These are phyloP conservation scores for Aspergillus sp. DNA, from an alignment of 2,329 filamentous ascomycete species.

Conservation along the genomic window DNA sequence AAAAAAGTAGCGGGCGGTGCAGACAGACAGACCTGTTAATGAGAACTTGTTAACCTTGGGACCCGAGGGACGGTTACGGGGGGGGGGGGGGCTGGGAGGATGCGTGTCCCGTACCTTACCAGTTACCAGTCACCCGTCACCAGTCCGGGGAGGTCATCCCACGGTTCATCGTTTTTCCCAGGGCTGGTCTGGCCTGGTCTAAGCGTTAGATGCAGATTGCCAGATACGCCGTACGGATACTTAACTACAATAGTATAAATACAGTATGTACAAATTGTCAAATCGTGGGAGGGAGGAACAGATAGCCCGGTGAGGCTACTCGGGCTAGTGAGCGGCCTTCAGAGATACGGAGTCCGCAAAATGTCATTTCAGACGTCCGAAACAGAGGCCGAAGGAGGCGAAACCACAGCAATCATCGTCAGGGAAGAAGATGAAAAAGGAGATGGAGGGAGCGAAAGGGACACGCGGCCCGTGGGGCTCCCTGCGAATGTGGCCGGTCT, in stretches of 20 bases:
- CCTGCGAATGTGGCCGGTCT: slow-evolving; percentile 5
- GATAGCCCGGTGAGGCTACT: no score
- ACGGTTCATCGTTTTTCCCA: no score
- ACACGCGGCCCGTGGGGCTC: slow-evolving; percentile 27
- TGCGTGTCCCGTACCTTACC: no score
- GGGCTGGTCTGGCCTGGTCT: not conserved
- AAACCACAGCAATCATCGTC: not conserved
- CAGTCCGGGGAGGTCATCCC: no score
- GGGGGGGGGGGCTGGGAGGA: not conserved
- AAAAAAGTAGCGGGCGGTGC: not conserved
- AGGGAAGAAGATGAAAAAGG: not conserved
- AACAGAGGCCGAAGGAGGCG: not conserved
- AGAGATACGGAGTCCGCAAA: no score
- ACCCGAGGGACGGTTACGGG: not conserved
- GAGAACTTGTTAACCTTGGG: not conserved
- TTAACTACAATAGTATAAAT: no score
- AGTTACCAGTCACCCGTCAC: no score
- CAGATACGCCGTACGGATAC: no score
- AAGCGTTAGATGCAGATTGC: not conserved
- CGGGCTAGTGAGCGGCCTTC: no score
- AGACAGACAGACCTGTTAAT: not conserved
- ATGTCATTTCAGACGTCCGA: no score
- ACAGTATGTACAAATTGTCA: no score
- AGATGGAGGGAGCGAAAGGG: slow-evolving; percentile 9
- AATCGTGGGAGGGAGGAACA: no score